Evolutionary conservation across 202 grass and related monocot genomes (phyloP), one percentile per base, ranked within the genome.

Genomic region (Setaria viridis): DNA sequence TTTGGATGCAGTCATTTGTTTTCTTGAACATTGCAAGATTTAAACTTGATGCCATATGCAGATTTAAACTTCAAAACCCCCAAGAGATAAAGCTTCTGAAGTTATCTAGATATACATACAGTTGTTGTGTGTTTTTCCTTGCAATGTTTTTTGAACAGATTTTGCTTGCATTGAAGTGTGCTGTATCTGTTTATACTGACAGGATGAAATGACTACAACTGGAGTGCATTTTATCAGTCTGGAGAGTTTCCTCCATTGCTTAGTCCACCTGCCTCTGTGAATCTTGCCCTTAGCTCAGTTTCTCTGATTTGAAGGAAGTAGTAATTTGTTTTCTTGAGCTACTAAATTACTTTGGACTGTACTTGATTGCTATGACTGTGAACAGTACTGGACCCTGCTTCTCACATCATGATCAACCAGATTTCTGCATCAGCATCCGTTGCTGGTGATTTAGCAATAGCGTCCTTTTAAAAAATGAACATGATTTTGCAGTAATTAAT

Each of bases 1-100:
- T 78, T 71, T 60, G n/a, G 39, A 91, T 46, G 78, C 57, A 62
- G 46, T 55, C 85, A 64, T 71, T 67, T 82, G 64, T 90, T 81
- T 72, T 70, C 45, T 82, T 76, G 7, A 50, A 50, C 10, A 41
- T 6, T 41, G 39, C 39, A 41, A 41, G 39, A 5, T 41, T 41
- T 41, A 41, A 41, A 41, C 39, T 59, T 72, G 53, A 46, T 56
- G n/a, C 79, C 30, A n/a, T 17, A 7, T 76, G 70, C 21, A 66
- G 39, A 11, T 63, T 51, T 17, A 25, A 39, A 74, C 8, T 41
- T 37, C 1, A 10, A 56, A 76, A 41, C 12, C 30, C 39, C 35
- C 15, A 63, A 80, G 50, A 1, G 46, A 14, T 49, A 48, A 5
- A 35, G 19, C 15, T 79, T 6, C 20, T 65, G 45, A 34, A 33